Conservation (phyloP, 306 rosid genomes). For the Rosa rugosa region DNA sequence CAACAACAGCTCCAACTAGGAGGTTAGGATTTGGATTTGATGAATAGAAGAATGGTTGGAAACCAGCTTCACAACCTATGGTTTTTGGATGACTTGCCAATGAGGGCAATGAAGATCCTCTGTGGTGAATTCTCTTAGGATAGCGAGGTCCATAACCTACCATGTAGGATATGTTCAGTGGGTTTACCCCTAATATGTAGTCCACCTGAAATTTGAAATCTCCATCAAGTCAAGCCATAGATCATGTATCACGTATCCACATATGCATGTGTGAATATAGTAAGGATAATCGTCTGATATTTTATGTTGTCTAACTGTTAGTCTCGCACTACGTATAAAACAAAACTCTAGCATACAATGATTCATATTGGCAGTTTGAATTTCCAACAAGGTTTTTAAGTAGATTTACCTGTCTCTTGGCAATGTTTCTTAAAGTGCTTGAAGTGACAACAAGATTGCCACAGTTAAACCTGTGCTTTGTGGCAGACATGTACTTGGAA, state of each 20-base stretch:
- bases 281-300: no score
- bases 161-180: constrained; percentile 80
- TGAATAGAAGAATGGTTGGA: constrained; percentile 65
- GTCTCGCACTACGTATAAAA: not conserved
- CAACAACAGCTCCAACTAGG: constrained; percentile 74
- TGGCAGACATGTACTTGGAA: constrained; percentile 78
- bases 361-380: not conserved
- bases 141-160: constrained; percentile 74
- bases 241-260: not conserved
- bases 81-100: constrained; percentile 53
- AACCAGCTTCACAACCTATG: constrained; percentile 79
- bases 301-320: not conserved
- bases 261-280: not conserved
- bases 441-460: constrained; percentile 66
- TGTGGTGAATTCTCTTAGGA: constrained; percentile 85
- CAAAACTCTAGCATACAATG: not conserved
- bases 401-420: constrained; percentile 59
- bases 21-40: constrained; percentile 72
- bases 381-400: not conserved
- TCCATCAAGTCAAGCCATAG: not conserved
- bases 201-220: constrained; percentile 54
- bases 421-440: constrained; percentile 47
- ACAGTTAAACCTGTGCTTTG: constrained; percentile 65
- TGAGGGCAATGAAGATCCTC: constrained; percentile 94
- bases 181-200: constrained; percentile 82